These are phyloP conservation scores for Leishmania major DNA, from an alignment of 208 protist genomes.

Conservation along the genomic window DNA sequence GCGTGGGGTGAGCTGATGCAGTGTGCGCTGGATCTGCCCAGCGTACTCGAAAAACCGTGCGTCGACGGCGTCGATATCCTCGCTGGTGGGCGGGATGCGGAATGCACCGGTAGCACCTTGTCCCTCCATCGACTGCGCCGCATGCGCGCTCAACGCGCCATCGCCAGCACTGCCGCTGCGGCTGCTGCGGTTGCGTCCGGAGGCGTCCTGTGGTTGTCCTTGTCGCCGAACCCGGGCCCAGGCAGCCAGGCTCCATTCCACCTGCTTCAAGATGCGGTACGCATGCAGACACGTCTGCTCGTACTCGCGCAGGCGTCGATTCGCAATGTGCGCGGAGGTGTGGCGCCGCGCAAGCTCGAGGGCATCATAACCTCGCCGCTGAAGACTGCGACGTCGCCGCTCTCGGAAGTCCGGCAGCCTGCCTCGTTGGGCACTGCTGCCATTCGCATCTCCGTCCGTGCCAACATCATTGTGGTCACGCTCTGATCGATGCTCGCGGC, in stretches of 20 bases:
- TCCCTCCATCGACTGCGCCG: neutral
- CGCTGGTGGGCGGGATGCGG: neutral
- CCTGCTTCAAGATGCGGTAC: slow-evolving; percentile 15
- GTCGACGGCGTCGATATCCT: slow-evolving; percentile 28
- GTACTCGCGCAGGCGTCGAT: slow-evolving; percentile 9
- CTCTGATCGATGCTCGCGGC: neutral
- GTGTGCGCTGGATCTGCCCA: slow-evolving; percentile 35
- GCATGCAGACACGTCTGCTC: slow-evolving; percentile 11
- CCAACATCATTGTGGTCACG: neutral
- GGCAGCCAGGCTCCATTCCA: slow-evolving; percentile 1
- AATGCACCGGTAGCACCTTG: neutral
- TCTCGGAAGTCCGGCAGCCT: neutral
- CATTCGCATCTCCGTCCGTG: neutral
- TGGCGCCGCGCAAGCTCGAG: slow-evolving; percentile 9
- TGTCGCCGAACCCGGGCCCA: slow-evolving; percentile 16
- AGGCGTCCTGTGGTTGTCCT: neutral
- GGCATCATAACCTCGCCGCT: neutral
- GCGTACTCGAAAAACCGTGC: slow-evolving; percentile 35
- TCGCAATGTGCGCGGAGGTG: neutral
- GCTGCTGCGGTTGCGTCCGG: neutral
- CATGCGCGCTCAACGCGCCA: neutral
- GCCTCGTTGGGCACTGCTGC: neutral
- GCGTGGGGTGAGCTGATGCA: slow-evolving; percentile 29
- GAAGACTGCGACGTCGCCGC: neutral
- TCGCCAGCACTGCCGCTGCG: neutral